Conservation (phyloP, 106 monocot genomes). For the Dendrobium catenatum region DNA sequence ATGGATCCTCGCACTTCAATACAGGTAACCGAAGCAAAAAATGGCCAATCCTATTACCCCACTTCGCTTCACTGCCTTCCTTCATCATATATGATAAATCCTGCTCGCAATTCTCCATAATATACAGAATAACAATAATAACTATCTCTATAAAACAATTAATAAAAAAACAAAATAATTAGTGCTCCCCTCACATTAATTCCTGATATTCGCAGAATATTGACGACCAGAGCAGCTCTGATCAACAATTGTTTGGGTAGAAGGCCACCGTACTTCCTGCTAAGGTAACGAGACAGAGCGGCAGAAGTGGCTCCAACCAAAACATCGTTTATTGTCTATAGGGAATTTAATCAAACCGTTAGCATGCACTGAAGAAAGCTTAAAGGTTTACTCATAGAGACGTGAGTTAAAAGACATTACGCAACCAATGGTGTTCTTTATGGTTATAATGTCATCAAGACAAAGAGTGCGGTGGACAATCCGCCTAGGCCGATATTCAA, state of each 20-base stretch:
- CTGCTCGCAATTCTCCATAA: slow-evolving; percentile 8
- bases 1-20: slow-evolving; percentile 29
- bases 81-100: slow-evolving; percentile 64
- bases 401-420: slow-evolving; percentile 22
- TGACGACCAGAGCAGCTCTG: slow-evolving; percentile 56
- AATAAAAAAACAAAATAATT: background rate
- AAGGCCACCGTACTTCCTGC: slow-evolving; percentile 6
- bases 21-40: slow-evolving; percentile 17
- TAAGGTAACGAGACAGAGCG: too few species aligned
- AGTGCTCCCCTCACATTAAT: background rate
- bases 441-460: slow-evolving; percentile 54
- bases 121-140: background rate
- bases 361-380: background rate
- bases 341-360: background rate
- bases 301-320: slow-evolving; percentile 35
- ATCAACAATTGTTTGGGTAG: slow-evolving; percentile 24
- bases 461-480: slow-evolving; percentile 44
- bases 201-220: slow-evolving; percentile 23
- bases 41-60: slow-evolving; percentile 70
- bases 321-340: slow-evolving; percentile 85
- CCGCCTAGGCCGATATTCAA: slow-evolving; percentile 34
- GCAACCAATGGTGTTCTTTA: slow-evolving; percentile 41
- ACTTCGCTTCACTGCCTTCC: slow-evolving; percentile 10
- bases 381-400: background rate
- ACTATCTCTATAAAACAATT: background rate